Evolutionary conservation across 495 filamentous ascomycete species (phyloP), one percentile per base, ranked within the genome.

Genomic region (Symbiotaphrina buchneri): DNA sequence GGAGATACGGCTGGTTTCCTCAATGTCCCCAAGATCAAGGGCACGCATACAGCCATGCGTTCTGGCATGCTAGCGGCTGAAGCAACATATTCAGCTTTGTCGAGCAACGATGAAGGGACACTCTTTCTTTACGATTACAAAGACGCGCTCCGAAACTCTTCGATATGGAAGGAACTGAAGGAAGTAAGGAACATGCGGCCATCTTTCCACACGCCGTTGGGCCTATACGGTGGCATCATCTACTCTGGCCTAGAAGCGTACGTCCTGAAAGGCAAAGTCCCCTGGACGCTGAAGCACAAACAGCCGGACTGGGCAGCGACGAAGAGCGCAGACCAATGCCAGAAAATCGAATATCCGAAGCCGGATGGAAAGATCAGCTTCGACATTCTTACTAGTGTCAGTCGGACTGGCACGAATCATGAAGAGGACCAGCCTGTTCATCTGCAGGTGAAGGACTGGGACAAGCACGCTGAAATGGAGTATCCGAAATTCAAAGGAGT

Each of bases 351-450:
- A 43, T 99, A 99, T 43, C 78, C 78, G 31, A 99, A 95, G 54
- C 85, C 87, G 0, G 87, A 99, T 47, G 80, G 81, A 18, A 71
- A 87, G 53, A 69, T 95, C 46, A 75, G 66, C 31, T 99, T 99
- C 43, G 87, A 99, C 44, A 91, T 99, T 34, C 47, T 99, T 45
- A 99, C 87, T 3, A 81, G 70, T 39, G 87, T 99, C 4, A 83
- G 70, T 37, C 66, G 90, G 29, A 95, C 85, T 1, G 90, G 87
- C 1, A 99, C 87, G 23, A 99, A 95, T 52, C 87, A 99, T 49
- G 90, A 95, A 52, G 87, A 99, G 52, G 87, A 99, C 52, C 84
- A 99, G 55, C 87, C 87, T 0, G 80, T 90, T 28, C 87, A 99
- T 47, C 54, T 99, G 40, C 77, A 85, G 53, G 90, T 97, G 35